These are phyloP conservation scores for Cladophialophora bantiana DNA, from an alignment of 2,329 filamentous ascomycete genomes.

Conservation along the genomic window DNA sequence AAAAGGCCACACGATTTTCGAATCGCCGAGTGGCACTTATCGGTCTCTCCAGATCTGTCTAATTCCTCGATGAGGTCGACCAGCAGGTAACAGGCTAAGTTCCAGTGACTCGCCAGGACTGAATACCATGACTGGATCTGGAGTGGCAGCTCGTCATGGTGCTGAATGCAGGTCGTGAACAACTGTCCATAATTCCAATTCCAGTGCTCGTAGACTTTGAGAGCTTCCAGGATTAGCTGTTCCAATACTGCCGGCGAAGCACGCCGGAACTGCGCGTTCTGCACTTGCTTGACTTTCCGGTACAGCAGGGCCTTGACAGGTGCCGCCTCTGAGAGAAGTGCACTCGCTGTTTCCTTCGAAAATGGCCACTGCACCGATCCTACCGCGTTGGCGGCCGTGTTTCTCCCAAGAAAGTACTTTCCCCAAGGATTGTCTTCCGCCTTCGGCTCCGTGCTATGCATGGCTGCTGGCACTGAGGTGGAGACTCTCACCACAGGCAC, in stretches of 20 bases:
- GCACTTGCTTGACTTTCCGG: constrained; percentile 62
- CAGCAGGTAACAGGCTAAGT: constrained; percentile 62
- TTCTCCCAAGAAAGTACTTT: constrained; percentile 46
- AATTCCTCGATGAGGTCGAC: constrained; percentile 45
- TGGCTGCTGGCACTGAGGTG: too few species aligned
- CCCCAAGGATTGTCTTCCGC: constrained; percentile 21
- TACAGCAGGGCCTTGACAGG: constrained; percentile 67
- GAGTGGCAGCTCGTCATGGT: constrained; percentile 59
- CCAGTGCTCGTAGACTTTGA: constrained; percentile 64
- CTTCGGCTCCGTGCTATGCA: too few species aligned
- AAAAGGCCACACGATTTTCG: constrained; percentile 22
- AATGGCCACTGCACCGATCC: too few species aligned
- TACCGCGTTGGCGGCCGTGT: too few species aligned
- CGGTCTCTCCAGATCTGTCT: constrained; percentile 53
- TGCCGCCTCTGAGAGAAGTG: constrained; percentile 52
- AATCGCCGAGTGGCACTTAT: constrained; percentile 11
- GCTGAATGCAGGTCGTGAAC: constrained; percentile 58
- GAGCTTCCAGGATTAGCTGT: constrained; percentile 55
- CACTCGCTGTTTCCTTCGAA: too few species aligned
- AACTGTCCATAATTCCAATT: constrained; percentile 56
- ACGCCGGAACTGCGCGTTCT: constrained; percentile 58
- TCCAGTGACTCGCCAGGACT: constrained; percentile 64
- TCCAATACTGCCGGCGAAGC: constrained; percentile 53
- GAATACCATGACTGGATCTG: constrained; percentile 67
- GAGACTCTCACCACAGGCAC: too few species aligned